Evolutionary conservation across 1,139 yeast species (phyloP).

Genomic region (Pichia inconspicua): DNA sequence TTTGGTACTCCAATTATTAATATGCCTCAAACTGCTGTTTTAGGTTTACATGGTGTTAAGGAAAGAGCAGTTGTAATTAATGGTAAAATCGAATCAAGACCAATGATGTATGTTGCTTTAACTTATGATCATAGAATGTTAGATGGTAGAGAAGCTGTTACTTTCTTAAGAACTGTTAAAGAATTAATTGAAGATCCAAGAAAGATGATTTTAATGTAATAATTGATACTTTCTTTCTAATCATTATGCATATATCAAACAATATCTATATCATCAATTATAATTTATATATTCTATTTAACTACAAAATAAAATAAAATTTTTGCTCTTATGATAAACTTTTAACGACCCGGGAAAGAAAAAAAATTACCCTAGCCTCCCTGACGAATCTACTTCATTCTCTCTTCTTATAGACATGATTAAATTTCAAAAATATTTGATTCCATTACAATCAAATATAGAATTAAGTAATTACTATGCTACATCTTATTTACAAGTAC

Average conservation of each 20-base stretch:
- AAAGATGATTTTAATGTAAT: slow-evolving; percentile 72
- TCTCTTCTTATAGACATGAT: neutral
- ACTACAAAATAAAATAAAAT: neutral
- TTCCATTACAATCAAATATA: slow-evolving; percentile 7
- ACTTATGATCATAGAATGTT: slow-evolving; percentile 97
- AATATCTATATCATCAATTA: neutral
- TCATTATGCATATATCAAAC: neutral
- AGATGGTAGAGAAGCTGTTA: slow-evolving; percentile 99
- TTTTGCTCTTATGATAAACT: neutral
- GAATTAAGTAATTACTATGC: slow-evolving; percentile 1
- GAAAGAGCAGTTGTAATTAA: slow-evolving; percentile 88
- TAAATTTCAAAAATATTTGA: slow-evolving; percentile 7
- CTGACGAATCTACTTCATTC: neutral
- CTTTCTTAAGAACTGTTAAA: slow-evolving; percentile 90
- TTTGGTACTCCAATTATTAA: slow-evolving; percentile 98
- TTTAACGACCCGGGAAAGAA: too few species aligned
- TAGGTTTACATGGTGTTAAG: slow-evolving; percentile 96
- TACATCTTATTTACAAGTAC: slow-evolving; percentile 3
- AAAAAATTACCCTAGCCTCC: neutral
- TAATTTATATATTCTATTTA: neutral
- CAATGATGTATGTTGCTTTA: slow-evolving; percentile 99
- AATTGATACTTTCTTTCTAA: neutral
- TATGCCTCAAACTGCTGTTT: slow-evolving; percentile 96
- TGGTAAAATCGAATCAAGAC: slow-evolving; percentile 94
- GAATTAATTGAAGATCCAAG: slow-evolving; percentile 98